Base-by-base conservation (phyloP, 1,284 basidiomycete genomes). In the Puccinia novopanici region DNA sequence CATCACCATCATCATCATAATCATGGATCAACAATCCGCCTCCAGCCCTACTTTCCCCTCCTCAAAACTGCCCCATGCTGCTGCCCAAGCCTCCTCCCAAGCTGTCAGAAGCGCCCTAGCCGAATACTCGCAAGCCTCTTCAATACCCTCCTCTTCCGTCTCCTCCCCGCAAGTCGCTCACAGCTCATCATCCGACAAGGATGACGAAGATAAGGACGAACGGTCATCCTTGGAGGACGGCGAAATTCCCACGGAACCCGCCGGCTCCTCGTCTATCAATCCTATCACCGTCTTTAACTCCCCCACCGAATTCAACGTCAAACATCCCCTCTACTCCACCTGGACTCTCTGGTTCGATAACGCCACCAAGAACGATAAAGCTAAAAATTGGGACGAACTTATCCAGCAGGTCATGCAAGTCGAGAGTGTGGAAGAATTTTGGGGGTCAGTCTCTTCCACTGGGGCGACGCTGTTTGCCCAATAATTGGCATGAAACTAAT, bases 261-360 rank as follows among this genome's bases (percentile, higher is more conserved):
- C 84, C 40, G 83, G 83, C 63, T 83, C 92, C 92, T 91, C 88
- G 91, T 83, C 89, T 89, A 48, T 91, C 92, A 91, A 93, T 80
- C 89, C 88, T 74, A 89, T 91, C 83, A 95, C 94, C n/a, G 91
- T 95, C 54, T 95, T 95, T 87, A 93, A 90, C 85, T 92, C 94
- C 87, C 91, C 92, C 27, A 91, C 89, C 83, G 92, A 92, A 84
- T 96, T 95, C 88, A 95, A 95, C 84, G 92, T 94, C 87, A 95
- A 95, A 93, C 94, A 96, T 85, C 94, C 94, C 34, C 90, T 96
- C 52, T 95, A 90, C 86, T 93, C 94, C 48, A 88, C 91, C n/a
- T 97, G 95, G 95, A 97, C 94, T 8, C 90, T 98, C 65, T 97
- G 93, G 93, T 98, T 96, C 86, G 95, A 97, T 86, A 95, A 94